phyloP scores from a whole-genome alignment of 1,284 basidiomycete genomes.

The Psilocybe mexicana region DNA sequence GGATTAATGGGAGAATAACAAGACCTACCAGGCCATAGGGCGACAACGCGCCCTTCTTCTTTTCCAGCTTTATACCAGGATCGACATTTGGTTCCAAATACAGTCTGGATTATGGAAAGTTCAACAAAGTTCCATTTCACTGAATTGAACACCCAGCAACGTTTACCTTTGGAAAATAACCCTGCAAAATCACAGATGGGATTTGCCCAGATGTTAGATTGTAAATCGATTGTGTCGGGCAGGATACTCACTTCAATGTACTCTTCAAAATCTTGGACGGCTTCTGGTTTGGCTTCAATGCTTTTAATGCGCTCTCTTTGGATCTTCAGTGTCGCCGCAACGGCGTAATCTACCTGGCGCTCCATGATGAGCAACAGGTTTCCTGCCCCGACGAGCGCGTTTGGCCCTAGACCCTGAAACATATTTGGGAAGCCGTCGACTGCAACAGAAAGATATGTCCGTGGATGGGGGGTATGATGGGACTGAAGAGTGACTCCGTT shows the following conservation, averaged over 20 bases:
- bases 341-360: slow-evolving; percentile 54
- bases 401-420: slow-evolving; percentile 59
- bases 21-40: slow-evolving; percentile 58
- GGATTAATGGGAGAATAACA: not conserved
- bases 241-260: slow-evolving; percentile 45
- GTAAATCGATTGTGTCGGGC: not conserved
- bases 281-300: slow-evolving; percentile 56
- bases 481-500: slow-evolving; percentile 48
- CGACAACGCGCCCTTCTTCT: slow-evolving; percentile 56
- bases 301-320: slow-evolving; percentile 61
- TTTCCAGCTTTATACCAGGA: slow-evolving; percentile 70
- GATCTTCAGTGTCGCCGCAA: slow-evolving; percentile 54
- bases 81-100: slow-evolving; percentile 57
- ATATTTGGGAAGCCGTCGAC: slow-evolving; percentile 64
- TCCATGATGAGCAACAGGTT: slow-evolving; percentile 55
- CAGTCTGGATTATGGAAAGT: slow-evolving; percentile 41
- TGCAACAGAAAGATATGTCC: slow-evolving; percentile 54
- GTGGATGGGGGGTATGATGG: slow-evolving; percentile 52
- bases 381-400: slow-evolving; percentile 51
- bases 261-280: slow-evolving; percentile 60
- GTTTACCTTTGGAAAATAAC: slow-evolving; percentile 49
- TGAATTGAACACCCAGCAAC: not conserved
- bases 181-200: slow-evolving; percentile 25
- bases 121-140: not conserved
- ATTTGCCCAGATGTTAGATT: not conserved